phyloP scores from a whole-genome alignment of 768 basidiomycete genomes.

The Russula foetens region DNA sequence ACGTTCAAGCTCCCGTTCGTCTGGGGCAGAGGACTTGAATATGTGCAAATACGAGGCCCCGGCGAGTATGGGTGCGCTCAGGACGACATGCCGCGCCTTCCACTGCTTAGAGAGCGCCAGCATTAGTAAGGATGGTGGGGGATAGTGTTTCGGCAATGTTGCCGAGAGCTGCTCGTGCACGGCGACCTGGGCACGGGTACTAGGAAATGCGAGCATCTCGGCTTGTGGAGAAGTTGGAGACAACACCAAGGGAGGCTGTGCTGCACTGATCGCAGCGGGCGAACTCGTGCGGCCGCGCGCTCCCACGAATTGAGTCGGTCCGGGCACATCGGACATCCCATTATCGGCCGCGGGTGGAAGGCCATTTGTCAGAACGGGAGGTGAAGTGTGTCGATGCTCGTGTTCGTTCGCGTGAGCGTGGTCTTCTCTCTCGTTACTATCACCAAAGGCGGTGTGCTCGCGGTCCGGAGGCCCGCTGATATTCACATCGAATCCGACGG shows the following conservation, averaged over 20 bases:
- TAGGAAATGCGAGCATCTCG: conserved; percentile 53
- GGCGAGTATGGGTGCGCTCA: conserved; percentile 33
- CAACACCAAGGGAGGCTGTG: neutral
- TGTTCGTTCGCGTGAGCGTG: neutral
- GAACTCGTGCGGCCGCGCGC: neutral
- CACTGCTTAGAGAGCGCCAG: conserved; percentile 68
- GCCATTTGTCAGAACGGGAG: neutral
- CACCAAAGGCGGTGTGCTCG: conserved; percentile 31
- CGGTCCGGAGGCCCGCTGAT: conserved; percentile 32
- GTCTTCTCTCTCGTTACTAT: conserved; percentile 22
- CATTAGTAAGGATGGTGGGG: conserved; percentile 56
- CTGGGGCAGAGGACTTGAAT: conserved; percentile 52
- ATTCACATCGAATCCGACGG: conserved; percentile 57
- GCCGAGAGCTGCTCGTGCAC: conserved; percentile 47
- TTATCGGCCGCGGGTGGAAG: neutral
- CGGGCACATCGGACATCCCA: neutral
- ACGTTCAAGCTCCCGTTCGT: conserved; percentile 66
- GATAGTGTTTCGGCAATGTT: conserved; percentile 59
- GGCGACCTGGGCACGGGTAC: conserved; percentile 41
- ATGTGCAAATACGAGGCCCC: conserved; percentile 56
- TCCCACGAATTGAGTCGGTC: conserved; percentile 6
- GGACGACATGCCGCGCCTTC: conserved; percentile 56
- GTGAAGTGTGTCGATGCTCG: neutral
- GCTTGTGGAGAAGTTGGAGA: conserved; percentile 9
- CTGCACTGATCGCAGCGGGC: neutral